Percentiles rank a stretch among this genome's conserved stretches.
These are phyloP conservation scores for Laburnicola sp. DNA, from an alignment of 2,329 filamentous ascomycete species.

Conservation along the genomic window DNA sequence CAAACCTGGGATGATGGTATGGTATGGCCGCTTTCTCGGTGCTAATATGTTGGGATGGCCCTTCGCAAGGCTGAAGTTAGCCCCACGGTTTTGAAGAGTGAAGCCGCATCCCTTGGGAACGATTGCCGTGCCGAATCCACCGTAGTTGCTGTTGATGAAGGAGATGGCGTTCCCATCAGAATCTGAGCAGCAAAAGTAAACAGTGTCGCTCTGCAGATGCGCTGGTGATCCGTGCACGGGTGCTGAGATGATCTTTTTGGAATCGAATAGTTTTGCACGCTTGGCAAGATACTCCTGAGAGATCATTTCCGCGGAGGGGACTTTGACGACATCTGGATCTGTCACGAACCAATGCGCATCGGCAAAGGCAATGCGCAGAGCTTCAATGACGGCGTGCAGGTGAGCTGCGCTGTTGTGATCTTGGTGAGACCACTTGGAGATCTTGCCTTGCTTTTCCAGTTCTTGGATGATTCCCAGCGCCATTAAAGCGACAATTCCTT, in stretches of 20 bases:
- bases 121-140: slow-evolving; percentile 83
- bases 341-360: slow-evolving; percentile 90
- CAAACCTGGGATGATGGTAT: slow-evolving; percentile 95
- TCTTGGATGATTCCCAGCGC: slow-evolving; percentile 88
- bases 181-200: slow-evolving; percentile 90
- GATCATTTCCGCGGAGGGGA: slow-evolving; percentile 72
- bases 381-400: slow-evolving; percentile 85
- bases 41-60: slow-evolving; percentile 79
- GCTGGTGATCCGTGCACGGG: slow-evolving; percentile 74
- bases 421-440: slow-evolving; percentile 67
- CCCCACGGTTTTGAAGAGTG: slow-evolving; percentile 89
- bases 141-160: slow-evolving; percentile 96
- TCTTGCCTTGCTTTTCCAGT: slow-evolving; percentile 73
- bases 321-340: slow-evolving; percentile 72
- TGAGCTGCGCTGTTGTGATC: slow-evolving; percentile 78
- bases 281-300: slow-evolving; percentile 73
- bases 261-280: slow-evolving; percentile 65
- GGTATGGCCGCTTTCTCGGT: slow-evolving; percentile 86
- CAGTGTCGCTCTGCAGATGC: slow-evolving; percentile 84
- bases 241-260: slow-evolving; percentile 55
- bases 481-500: slow-evolving; percentile 94
- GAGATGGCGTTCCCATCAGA: slow-evolving; percentile 83
- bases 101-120: slow-evolving; percentile 87
- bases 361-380: slow-evolving; percentile 84
- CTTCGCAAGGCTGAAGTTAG: slow-evolving; percentile 74